Percentiles rank a stretch among this genome's conserved stretches.
These are phyloP conservation scores for Erythrophleum fordii DNA, from an alignment of 306 rosid species.

Conservation along the genomic window DNA sequence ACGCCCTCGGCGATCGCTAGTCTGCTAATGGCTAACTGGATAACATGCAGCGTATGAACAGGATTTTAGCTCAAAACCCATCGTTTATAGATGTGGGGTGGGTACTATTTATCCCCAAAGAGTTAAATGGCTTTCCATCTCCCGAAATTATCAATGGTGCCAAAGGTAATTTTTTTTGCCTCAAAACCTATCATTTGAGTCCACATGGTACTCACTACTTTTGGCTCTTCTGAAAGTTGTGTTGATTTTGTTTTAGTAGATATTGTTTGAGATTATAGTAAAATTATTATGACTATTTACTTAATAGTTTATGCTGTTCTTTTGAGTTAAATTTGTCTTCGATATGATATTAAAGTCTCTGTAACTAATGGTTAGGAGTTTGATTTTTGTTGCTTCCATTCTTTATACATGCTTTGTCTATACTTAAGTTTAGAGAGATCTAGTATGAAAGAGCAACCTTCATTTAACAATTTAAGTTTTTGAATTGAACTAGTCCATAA, in stretches of 20 bases:
- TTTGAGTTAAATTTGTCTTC: not conserved
- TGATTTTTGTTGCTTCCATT: not conserved
- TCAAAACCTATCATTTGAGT: not conserved
- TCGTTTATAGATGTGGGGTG: constrained; percentile 47
- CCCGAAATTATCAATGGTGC: not conserved
- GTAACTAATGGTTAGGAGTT: not conserved
- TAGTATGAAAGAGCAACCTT: no score
- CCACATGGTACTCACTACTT: not conserved
- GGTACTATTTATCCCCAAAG: constrained; percentile 73
- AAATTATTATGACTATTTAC: no score
- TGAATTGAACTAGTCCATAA: not conserved
- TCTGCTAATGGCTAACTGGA: constrained; percentile 45
- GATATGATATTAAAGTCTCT: not conserved
- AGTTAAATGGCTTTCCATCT: constrained; percentile 51
- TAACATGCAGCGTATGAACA: constrained; percentile 50
- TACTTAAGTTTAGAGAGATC: no score
- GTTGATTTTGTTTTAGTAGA: no score
- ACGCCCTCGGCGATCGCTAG: constrained; percentile 51
- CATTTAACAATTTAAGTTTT: no score
- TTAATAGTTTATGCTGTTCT: no score
- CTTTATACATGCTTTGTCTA: not conserved
- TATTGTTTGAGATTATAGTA: no score
- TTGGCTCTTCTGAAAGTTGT: not conserved
- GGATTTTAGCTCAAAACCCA: constrained; percentile 42
- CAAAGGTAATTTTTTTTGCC: constrained; percentile 42